phyloP scores from a whole-genome alignment of 169 alveolate species.

The Amoebophrya sp. region DNA sequence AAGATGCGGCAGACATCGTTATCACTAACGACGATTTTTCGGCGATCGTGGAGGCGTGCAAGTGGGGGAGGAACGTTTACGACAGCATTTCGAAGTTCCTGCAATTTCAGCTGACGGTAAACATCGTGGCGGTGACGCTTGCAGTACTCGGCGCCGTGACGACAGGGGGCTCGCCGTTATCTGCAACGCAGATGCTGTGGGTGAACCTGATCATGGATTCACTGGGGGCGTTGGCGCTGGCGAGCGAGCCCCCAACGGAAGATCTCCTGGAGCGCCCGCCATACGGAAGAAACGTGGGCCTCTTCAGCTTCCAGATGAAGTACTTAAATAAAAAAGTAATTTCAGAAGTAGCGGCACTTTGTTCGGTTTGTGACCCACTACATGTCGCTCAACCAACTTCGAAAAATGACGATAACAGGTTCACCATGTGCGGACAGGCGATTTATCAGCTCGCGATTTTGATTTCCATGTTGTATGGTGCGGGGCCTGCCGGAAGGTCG shows the following conservation, averaged over 20 bases:
- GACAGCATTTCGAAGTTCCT: conserved; percentile 68
- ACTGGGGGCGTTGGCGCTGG: conserved; percentile 69
- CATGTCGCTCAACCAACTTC: neutral
- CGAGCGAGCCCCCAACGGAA: conserved; percentile 75
- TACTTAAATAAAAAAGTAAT: neutral
- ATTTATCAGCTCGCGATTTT: conserved; percentile 39
- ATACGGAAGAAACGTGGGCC: conserved; percentile 60
- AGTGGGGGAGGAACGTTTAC: conserved; percentile 62
- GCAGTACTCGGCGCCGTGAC: conserved; percentile 49
- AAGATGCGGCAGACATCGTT: conserved; percentile 72
- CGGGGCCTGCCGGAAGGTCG: neutral
- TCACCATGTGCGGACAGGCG: conserved; percentile 46
- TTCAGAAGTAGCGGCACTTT: neutral
- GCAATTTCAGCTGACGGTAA: conserved; percentile 69
- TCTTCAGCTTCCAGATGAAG: conserved; percentile 34
- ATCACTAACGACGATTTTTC: conserved; percentile 71
- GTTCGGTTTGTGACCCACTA: neutral
- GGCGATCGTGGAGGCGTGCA: conserved; percentile 33
- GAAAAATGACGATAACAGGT: neutral
- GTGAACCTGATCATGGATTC: conserved; percentile 71
- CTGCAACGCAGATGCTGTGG: conserved; percentile 51
- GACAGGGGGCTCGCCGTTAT: conserved; percentile 46
- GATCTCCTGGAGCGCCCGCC: conserved; percentile 63
- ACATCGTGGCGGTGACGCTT: conserved; percentile 59
- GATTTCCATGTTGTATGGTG: conserved; percentile 20